phyloP scores from a whole-genome alignment of 2,329 filamentous ascomycete species.

The Beauveria brongniartii region DNA sequence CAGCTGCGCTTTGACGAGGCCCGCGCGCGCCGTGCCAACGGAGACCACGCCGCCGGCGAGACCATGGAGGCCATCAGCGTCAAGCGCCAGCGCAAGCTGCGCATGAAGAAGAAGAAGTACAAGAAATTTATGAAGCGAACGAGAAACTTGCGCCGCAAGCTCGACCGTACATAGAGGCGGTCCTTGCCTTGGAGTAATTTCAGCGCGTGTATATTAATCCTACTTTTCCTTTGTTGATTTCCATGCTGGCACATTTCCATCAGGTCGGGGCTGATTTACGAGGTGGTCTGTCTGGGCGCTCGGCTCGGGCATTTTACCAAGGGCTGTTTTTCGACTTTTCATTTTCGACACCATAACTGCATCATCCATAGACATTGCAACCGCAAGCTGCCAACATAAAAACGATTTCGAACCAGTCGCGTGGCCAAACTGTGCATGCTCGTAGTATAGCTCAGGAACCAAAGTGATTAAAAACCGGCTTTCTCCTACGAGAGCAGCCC shows the following conservation, averaged over 20 bases:
- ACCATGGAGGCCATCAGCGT: conserved; percentile 79
- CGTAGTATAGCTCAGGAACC: too few relatives aligned
- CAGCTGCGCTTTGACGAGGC: conserved; percentile 52
- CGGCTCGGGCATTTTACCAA: neutral
- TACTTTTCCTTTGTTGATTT: conserved; percentile 7
- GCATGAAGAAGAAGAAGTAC: conserved; percentile 99
- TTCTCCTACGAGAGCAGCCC: too few relatives aligned
- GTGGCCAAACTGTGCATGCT: neutral
- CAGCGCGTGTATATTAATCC: conserved; percentile 10
- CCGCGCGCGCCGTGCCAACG: conserved; percentile 33
- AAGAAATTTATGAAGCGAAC: conserved; percentile 98
- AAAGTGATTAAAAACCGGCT: too few relatives aligned
- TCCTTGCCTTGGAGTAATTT: neutral
- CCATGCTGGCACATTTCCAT: conserved; percentile 2
- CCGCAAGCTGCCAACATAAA: conserved; percentile 7
- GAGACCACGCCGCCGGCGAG: neutral
- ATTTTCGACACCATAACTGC: neutral
- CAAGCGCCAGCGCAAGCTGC: conserved; percentile 83
- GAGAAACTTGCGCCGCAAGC: conserved; percentile 76
- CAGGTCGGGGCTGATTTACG: conserved; percentile 1
- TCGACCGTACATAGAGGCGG: conserved; percentile 53
- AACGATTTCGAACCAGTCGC: neutral
- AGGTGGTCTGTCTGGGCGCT: neutral
- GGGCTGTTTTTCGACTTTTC: conserved; percentile 4
- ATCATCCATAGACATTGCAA: conserved; percentile 9